Evolutionary conservation across 2,329 filamentous ascomycete genomes (phyloP).

Genomic region (Pseudodiploospora longispora): DNA sequence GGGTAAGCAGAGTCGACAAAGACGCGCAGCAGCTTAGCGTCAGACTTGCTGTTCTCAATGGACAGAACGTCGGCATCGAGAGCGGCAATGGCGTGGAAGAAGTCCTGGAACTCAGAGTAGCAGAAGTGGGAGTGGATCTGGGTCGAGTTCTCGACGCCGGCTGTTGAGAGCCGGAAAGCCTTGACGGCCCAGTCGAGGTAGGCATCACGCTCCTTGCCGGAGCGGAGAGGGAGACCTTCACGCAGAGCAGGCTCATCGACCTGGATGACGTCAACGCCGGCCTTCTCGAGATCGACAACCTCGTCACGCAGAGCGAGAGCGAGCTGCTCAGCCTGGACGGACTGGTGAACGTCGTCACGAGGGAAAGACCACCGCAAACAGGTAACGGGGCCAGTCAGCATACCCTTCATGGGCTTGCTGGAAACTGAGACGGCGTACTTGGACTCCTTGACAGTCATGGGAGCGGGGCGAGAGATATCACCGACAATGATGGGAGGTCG

Average conservation of each 20-base stretch:
- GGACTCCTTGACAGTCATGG: constrained; percentile 99
- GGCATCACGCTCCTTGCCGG: constrained; percentile 88
- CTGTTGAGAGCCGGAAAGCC: constrained; percentile 92
- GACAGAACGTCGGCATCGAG: constrained; percentile 96
- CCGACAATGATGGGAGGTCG: constrained; percentile 97
- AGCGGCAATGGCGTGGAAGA: constrained; percentile 99
- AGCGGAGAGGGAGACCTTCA: constrained; percentile 95
- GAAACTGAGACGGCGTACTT: constrained; percentile 96
- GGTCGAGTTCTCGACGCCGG: constrained; percentile 88
- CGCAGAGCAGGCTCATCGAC: constrained; percentile 98
- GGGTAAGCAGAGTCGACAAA: constrained; percentile 97
- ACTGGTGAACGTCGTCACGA: constrained; percentile 98
- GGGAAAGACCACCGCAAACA: constrained; percentile 99
- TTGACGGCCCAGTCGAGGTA: constrained; percentile 97
- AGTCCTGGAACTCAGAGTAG: constrained; percentile 99
- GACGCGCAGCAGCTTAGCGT: constrained; percentile 97
- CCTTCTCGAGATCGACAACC: constrained; percentile 94
- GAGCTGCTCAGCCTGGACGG: constrained; percentile 96
- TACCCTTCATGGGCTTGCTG: constrained; percentile 99
- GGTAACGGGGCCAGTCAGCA: constrained; percentile 98
- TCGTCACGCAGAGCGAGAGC: constrained; percentile 97
- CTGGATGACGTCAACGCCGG: constrained; percentile 96
- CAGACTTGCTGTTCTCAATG: constrained; percentile 99
- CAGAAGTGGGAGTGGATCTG: constrained; percentile 99
- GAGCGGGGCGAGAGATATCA: constrained; percentile 91